Evolutionary conservation across 306 rosid genomes (phyloP).

Genomic region (Sesbania bispinosa): DNA sequence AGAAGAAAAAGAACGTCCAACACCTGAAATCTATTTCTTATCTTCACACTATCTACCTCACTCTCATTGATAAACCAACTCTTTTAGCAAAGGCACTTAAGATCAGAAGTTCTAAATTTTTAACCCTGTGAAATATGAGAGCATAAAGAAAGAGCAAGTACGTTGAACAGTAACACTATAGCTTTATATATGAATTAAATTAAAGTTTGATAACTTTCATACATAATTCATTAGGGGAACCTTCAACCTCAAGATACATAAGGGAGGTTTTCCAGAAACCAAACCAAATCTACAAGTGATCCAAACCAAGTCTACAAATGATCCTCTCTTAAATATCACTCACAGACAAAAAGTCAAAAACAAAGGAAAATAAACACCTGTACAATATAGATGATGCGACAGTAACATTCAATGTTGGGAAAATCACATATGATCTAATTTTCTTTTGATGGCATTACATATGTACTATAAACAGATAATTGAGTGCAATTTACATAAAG

Average conservation of each 20-base stretch:
- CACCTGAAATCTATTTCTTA: conserved; percentile 26
- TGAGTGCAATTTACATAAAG: conserved; percentile 43
- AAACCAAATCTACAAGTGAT: too few relatives aligned
- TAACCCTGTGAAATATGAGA: not conserved
- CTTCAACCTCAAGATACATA: conserved; percentile 19
- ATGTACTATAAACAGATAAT: conserved; percentile 31
- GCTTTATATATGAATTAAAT: not conserved
- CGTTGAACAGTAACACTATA: conserved; percentile 16
- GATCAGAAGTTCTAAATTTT: conserved; percentile 7
- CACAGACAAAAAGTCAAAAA: conserved; percentile 11
- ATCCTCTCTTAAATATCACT: conserved; percentile 29
- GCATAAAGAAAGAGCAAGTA: conserved; percentile 16
- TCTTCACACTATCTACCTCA: conserved; percentile 19
- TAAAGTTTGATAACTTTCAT: conserved; percentile 31
- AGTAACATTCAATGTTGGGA: conserved; percentile 6
- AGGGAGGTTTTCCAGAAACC: not conserved
- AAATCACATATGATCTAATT: conserved; percentile 3
- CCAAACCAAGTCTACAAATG: conserved; percentile 12
- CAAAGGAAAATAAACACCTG: conserved; percentile 1
- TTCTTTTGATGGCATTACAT: conserved; percentile 17
- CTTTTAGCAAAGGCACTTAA: conserved; percentile 19
- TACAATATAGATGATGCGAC: not conserved
- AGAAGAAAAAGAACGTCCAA: conserved; percentile 24
- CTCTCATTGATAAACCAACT: conserved; percentile 17
- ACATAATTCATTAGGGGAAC: conserved; percentile 7